Evolutionary conservation across 1,284 basidiomycete species (phyloP).

Genomic region (Marasmius sp.): DNA sequence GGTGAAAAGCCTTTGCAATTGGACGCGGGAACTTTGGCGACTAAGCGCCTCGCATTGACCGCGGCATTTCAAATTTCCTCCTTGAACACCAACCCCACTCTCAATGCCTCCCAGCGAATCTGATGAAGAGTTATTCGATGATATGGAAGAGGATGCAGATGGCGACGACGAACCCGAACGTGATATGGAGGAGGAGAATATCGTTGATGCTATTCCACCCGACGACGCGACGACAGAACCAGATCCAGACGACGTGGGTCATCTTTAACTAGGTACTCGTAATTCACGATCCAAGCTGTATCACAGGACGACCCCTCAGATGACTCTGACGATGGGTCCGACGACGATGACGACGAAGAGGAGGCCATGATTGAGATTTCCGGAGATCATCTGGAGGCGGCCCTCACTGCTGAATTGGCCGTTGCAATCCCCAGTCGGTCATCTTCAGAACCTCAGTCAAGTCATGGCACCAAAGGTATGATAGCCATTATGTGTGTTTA

Average conservation of each 20-base stretch:
- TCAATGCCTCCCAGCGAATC: conserved; percentile 61
- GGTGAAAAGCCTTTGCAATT: neutral
- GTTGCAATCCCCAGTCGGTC: neutral
- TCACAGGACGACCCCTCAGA: conserved; percentile 49
- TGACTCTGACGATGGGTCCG: conserved; percentile 59
- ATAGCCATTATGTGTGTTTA: neutral
- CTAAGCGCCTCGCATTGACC: neutral
- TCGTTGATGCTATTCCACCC: conserved; percentile 47
- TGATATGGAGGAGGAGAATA: conserved; percentile 53
- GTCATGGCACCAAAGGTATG: conserved; percentile 25
- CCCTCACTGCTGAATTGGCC: conserved; percentile 6
- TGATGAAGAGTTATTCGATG: conserved; percentile 59
- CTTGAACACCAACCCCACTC: neutral
- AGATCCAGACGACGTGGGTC: conserved; percentile 19
- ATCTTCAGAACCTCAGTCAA: conserved; percentile 9
- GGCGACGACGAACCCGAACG: conserved; percentile 40
- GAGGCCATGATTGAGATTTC: conserved; percentile 23
- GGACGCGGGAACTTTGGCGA: conserved; percentile 7
- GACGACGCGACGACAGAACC: conserved; percentile 61
- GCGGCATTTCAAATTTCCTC: neutral
- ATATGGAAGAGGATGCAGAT: conserved; percentile 47
- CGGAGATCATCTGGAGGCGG: conserved; percentile 10
- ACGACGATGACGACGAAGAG: conserved; percentile 50
- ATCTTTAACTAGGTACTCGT: neutral
- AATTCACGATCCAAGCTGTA: conserved; percentile 1